These are phyloP conservation scores for Pseudocercospora musae DNA, from an alignment of 2,329 filamentous ascomycete species.

Conservation along the genomic window DNA sequence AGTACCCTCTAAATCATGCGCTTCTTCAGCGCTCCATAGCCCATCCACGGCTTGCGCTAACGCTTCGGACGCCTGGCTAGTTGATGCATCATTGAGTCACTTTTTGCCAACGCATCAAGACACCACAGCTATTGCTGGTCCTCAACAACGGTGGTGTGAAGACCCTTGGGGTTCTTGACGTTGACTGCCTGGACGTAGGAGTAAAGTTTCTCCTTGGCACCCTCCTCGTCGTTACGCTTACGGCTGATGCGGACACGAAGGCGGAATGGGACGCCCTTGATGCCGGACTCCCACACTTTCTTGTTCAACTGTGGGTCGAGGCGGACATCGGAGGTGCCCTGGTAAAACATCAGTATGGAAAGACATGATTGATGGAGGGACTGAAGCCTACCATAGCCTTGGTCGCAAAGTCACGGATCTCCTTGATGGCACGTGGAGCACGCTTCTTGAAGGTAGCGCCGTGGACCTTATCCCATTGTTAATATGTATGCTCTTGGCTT, in stretches of 20 bases:
- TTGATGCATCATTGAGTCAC: neutral
- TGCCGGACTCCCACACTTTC: conserved; percentile 99
- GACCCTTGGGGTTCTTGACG: conserved; percentile 98
- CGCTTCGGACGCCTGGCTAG: conserved; percentile 2
- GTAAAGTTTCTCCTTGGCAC: conserved; percentile 99
- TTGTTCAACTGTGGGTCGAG: conserved; percentile 99
- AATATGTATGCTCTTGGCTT: conserved; percentile 42
- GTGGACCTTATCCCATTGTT: conserved; percentile 66
- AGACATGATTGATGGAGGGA: neutral
- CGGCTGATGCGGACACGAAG: conserved; percentile 97
- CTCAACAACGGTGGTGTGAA: conserved; percentile 84
- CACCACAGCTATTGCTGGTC: conserved; percentile 42
- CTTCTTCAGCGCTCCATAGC: neutral
- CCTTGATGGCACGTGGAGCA: conserved; percentile 97
- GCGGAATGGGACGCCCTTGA: conserved; percentile 98
- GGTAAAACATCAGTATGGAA: conserved; percentile 7
- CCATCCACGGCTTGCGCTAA: neutral
- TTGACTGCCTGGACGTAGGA: conserved; percentile 99
- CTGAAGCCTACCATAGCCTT: conserved; percentile 83
- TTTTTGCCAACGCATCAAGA: neutral
- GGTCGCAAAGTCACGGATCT: conserved; percentile 92
- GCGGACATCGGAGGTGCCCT: conserved; percentile 97
- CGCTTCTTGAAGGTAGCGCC: conserved; percentile 99
- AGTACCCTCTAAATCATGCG: neutral
- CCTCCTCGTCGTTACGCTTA: conserved; percentile 99